Conservation (phyloP, 2,329 filamentous ascomycete species). For the Periconia sp. region DNA sequence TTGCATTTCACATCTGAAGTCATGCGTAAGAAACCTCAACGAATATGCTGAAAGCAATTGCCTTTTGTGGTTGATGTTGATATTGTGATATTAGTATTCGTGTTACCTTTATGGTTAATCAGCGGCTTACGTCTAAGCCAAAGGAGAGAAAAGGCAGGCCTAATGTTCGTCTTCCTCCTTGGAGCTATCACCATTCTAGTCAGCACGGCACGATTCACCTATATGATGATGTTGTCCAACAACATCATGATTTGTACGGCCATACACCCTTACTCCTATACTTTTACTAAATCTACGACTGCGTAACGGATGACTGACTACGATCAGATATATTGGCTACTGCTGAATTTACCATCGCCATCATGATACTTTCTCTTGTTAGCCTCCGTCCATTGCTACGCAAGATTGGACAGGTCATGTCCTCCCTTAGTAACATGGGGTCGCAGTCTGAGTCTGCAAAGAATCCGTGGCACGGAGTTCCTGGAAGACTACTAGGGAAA, state of each 20-base stretch:
- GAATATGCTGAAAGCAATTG: no score
- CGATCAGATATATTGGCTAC: slow-evolving; percentile 7
- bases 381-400: slow-evolving; percentile 7
- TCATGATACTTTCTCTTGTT: slow-evolving; percentile 8
- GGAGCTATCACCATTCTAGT: slow-evolving; percentile 5
- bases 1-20: slow-evolving; percentile 10
- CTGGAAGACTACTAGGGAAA: not conserved
- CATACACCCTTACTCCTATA: not conserved
- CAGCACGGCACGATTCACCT: slow-evolving; percentile 5
- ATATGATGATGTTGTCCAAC: slow-evolving; percentile 2
- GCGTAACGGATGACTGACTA: not conserved
- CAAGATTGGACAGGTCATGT: not conserved
- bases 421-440: not conserved
- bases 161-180: slow-evolving; percentile 5
- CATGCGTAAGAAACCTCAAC: slow-evolving; percentile 2
- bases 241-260: slow-evolving; percentile 6
- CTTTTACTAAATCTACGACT: not conserved
- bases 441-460: not conserved
- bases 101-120: slow-evolving; percentile 3
- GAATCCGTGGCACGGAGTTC: not conserved
- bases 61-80: not conserved
- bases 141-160: slow-evolving; percentile 2
- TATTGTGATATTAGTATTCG: not conserved
- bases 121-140: not conserved
- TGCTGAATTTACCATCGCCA: slow-evolving; percentile 6